These are phyloP conservation scores for Hericium coralloides DNA, from an alignment of 768 basidiomycete species.

Conservation along the genomic window DNA sequence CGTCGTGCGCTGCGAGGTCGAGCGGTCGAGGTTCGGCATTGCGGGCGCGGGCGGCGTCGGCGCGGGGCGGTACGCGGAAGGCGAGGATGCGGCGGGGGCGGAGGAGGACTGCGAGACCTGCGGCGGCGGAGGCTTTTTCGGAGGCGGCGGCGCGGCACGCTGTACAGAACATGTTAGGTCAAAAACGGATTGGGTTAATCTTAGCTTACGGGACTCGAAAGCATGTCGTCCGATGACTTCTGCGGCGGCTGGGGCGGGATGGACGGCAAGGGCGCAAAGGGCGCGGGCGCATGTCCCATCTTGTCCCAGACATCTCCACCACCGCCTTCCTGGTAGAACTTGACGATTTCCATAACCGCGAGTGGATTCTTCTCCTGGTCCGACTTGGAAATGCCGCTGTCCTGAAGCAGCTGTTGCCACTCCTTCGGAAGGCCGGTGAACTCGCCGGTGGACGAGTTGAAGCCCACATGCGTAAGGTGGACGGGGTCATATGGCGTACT, in stretches of 20 bases:
- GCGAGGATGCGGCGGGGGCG: conserved; percentile 22
- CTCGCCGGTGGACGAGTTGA: conserved; percentile 97
- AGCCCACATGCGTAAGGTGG: conserved; percentile 98
- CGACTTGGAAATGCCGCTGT: conserved; percentile 86
- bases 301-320: conserved; percentile 81
- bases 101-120: conserved; percentile 10
- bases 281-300: conserved; percentile 40
- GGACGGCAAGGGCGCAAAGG: conserved; percentile 4
- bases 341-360: conserved; percentile 97
- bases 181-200: conserved; percentile 3
- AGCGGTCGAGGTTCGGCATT: conserved; percentile 73
- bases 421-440: conserved; percentile 97
- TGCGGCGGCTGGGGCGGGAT: conserved; percentile 14
- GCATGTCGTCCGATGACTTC: conserved; percentile 37
- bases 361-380: conserved; percentile 99
- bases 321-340: conserved; percentile 90
- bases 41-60: conserved; percentile 62
- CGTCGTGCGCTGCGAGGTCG: conserved; percentile 71
- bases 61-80: conserved; percentile 63
- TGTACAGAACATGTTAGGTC: conserved; percentile 11
- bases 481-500: conserved; percentile 98
- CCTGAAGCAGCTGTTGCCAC: conserved; percentile 96
- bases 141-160: conserved; percentile 33
- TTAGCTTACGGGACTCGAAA: conserved; percentile 47
- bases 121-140: conserved; percentile 28